phyloP scores from a whole-genome alignment of 495 filamentous ascomycete genomes.

The Xylaria telfairii region DNA sequence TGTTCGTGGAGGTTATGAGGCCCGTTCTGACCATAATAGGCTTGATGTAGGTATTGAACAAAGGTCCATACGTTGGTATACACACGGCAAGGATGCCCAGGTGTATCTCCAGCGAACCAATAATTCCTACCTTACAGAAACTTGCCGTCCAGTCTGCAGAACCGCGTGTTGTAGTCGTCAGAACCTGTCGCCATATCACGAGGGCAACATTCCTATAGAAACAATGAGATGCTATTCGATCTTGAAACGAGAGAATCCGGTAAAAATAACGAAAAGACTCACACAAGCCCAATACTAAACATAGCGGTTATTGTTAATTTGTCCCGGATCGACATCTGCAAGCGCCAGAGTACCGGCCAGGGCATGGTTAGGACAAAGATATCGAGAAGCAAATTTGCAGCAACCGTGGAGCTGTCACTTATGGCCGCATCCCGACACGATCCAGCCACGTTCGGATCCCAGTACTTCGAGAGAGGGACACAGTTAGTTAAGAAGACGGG shows the following conservation, averaged over 20 bases:
- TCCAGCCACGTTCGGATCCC: conserved; percentile 25
- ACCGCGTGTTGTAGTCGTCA: background rate
- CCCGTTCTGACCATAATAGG: conserved; percentile 26
- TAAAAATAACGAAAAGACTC: conserved; percentile 27
- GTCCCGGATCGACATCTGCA: conserved; percentile 45
- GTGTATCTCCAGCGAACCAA: conserved; percentile 18
- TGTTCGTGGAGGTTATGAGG: background rate
- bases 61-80: conserved; percentile 25
- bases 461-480: conserved; percentile 24
- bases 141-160: conserved; percentile 16
- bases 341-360: conserved; percentile 44
- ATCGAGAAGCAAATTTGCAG: conserved; percentile 49
- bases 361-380: conserved; percentile 48
- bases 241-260: background rate
- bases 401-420: conserved; percentile 36
- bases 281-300: conserved; percentile 47
- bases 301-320: conserved; percentile 47
- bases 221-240: background rate
- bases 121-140: conserved; percentile 19
- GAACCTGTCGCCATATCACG: conserved; percentile 18
- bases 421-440: conserved; percentile 23
- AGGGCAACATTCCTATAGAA: conserved; percentile 23
- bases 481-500: conserved; percentile 27
- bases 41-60: conserved; percentile 27
- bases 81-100: conserved; percentile 23